Evolutionary conservation across 495 filamentous ascomycete genomes (phyloP).

Genomic region (Cairneyella variabilis): DNA sequence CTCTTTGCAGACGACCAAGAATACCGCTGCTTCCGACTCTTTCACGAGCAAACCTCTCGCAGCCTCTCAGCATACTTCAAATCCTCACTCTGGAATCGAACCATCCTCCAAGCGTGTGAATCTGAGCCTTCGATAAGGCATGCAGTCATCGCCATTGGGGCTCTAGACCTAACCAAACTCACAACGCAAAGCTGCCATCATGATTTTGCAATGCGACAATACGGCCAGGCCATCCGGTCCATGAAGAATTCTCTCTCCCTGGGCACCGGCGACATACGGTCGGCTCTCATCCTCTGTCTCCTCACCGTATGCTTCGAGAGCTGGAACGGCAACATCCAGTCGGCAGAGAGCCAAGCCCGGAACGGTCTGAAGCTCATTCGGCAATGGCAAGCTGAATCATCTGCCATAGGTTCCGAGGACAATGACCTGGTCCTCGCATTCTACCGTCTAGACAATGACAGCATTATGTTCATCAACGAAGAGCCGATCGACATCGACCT

Average conservation of each 20-base stretch:
- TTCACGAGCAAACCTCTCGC: conserved; percentile 47
- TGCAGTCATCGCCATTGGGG: conserved; percentile 57
- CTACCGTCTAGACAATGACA: neutral
- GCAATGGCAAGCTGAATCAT: neutral
- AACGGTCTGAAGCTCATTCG: conserved; percentile 12
- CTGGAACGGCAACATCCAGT: neutral
- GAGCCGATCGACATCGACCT: neutral
- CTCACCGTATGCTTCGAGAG: conserved; percentile 2
- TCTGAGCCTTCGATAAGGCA: conserved; percentile 56
- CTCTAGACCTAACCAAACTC: conserved; percentile 48
- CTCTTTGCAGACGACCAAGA: conserved; percentile 32
- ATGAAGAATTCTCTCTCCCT: neutral
- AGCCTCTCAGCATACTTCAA: conserved; percentile 56
- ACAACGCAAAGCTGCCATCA: conserved; percentile 12
- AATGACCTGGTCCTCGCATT: neutral
- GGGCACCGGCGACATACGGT: neutral
- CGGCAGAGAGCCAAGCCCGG: neutral
- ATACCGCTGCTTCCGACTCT: conserved; percentile 51
- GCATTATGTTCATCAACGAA: neutral
- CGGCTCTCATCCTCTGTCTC: neutral
- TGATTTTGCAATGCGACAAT: neutral
- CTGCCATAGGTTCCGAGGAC: neutral
- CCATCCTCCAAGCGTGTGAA: conserved; percentile 52
- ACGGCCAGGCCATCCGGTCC: neutral
- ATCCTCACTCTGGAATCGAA: conserved; percentile 53